Conservation (phyloP, 2,329 filamentous ascomycete genomes). For the Penicillium expansum region DNA sequence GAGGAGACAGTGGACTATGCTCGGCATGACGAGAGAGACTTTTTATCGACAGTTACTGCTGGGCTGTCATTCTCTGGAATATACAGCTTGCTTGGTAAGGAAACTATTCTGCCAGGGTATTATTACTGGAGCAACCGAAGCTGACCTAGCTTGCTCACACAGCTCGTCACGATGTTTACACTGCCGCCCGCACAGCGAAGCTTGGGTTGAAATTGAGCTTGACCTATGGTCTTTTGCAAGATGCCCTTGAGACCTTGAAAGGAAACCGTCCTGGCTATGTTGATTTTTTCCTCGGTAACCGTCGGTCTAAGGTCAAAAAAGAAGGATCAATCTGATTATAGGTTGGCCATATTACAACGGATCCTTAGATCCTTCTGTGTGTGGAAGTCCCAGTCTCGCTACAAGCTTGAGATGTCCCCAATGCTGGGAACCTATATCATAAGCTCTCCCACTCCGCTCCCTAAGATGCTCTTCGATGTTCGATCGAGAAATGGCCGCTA, state of each 20-base stretch:
- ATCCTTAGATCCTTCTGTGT: too few species aligned
- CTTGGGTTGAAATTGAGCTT: slow-evolving; percentile 76
- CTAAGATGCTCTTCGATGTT: neutral
- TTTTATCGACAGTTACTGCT: slow-evolving; percentile 76
- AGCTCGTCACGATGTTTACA: slow-evolving; percentile 78
- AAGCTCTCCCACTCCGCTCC: neutral
- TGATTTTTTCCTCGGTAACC: slow-evolving; percentile 58
- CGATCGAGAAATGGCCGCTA: neutral
- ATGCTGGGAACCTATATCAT: neutral
- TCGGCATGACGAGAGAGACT: slow-evolving; percentile 61
- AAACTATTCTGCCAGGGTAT: neutral
- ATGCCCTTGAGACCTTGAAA: slow-evolving; percentile 65
- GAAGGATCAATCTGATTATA: slow-evolving; percentile 19
- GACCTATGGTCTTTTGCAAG: slow-evolving; percentile 76
- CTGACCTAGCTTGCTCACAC: slow-evolving; percentile 14
- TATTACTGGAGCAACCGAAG: neutral
- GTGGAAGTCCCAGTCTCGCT: neutral
- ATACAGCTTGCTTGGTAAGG: slow-evolving; percentile 82
- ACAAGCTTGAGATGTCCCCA: neutral
- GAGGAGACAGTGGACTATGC: slow-evolving; percentile 81
- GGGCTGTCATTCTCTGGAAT: slow-evolving; percentile 79
- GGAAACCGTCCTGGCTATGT: slow-evolving; percentile 74
- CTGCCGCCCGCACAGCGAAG: slow-evolving; percentile 73
- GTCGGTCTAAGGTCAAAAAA: slow-evolving; percentile 26
- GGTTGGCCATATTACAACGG: neutral